A percentile compares a stretch with the other conserved stretches of the same genome.
Conservation (phyloP, 306 rosid species). For the Trichosanthes truncata region DNA sequence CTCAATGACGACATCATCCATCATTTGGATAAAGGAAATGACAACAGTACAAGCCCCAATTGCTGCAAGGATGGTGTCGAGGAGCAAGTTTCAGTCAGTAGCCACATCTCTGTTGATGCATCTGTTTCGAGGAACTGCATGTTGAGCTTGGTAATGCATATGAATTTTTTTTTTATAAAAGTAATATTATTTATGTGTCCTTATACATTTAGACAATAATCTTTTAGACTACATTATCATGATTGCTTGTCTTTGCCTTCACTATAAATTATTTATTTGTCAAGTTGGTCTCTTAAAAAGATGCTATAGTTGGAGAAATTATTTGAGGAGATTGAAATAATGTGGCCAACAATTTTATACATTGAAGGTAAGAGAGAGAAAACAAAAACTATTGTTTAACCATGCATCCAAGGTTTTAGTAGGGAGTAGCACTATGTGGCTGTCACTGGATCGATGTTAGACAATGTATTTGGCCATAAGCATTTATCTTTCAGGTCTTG, state of each 20-base stretch:
- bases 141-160: constrained; percentile 55
- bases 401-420: not conserved
- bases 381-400: not conserved
- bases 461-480: not conserved
- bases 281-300: not conserved
- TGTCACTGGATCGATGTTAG: not conserved
- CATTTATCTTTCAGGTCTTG: not conserved
- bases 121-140: constrained; percentile 45
- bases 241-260: not conserved
- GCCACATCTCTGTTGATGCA: constrained; percentile 15
- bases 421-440: not conserved
- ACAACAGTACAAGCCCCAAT: constrained; percentile 21
- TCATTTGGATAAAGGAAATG: constrained; percentile 24
- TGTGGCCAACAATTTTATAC: not conserved
- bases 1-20: constrained; percentile 26
- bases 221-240: not conserved
- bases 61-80: constrained; percentile 16
- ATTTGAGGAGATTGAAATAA: not conserved
- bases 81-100: constrained; percentile 31
- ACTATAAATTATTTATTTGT: not conserved
- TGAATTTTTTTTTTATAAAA: not conserved
- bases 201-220: not conserved
- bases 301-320: not conserved
- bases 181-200: not conserved
- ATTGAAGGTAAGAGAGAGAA: not conserved